phyloP scores from a whole-genome alignment of 148 eudicot species.

The Salicornia ramosissima region DNA sequence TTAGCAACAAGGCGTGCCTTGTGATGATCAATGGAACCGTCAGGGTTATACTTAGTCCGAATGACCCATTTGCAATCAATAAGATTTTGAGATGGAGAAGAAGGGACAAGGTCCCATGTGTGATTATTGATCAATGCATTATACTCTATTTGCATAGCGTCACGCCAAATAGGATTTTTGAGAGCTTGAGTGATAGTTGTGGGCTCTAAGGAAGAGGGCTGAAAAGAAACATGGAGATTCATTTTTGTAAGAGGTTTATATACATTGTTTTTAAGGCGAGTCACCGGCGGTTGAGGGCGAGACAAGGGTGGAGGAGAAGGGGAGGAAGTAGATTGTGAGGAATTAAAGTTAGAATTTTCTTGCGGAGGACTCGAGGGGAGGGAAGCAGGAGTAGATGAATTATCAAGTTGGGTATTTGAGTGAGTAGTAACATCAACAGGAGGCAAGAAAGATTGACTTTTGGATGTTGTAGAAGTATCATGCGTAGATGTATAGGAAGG shows the following conservation, averaged over 20 bases:
- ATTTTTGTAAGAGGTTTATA: background rate
- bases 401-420: background rate
- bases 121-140: background rate
- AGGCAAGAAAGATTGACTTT: background rate
- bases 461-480: background rate
- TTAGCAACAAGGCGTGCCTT: background rate
- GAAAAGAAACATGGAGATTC: too few relatives aligned
- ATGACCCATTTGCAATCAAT: conserved; percentile 1
- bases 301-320: background rate
- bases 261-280: background rate
- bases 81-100: background rate
- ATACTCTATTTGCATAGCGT: conserved; percentile 14
- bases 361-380: background rate
- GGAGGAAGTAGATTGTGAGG: too few relatives aligned
- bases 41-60: background rate
- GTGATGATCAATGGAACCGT: background rate
- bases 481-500: background rate
- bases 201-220: too few relatives aligned
- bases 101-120: conserved; percentile 2
- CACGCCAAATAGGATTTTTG: background rate
- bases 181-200: background rate
- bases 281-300: background rate
- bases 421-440: background rate
- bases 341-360: background rate
- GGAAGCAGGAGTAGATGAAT: background rate